Evolutionary conservation across 345 rosid species (phyloP).

Genomic region (Cardamine resedifolia): DNA sequence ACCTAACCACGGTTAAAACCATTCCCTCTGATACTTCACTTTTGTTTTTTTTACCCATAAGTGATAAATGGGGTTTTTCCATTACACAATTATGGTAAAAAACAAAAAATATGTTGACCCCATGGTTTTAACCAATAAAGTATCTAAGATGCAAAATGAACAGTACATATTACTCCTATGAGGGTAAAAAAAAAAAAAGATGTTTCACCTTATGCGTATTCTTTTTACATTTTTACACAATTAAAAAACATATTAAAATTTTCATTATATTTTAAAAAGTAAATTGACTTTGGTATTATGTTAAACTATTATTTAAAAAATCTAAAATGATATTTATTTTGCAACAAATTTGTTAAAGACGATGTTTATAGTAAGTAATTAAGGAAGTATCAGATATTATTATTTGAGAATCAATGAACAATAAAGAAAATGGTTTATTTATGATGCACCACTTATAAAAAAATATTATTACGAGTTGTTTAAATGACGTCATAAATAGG

Average conservation of each 20-base stretch:
- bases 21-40: not conserved
- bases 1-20: slow-evolving; percentile 18
- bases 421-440: not conserved
- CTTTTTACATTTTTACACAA: not conserved
- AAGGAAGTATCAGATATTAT: not conserved
- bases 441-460: not conserved
- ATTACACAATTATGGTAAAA: not conserved
- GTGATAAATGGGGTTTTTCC: not conserved
- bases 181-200: not conserved
- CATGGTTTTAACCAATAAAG: not conserved
- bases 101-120: not conserved
- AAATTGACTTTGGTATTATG: not conserved
- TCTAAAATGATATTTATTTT: not conserved
- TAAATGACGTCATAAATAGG: slow-evolving; percentile 14
- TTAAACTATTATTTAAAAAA: not conserved
- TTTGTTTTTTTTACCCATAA: not conserved
- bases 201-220: not conserved
- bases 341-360: not conserved
- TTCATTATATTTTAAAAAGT: not conserved
- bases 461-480: not conserved
- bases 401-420: not conserved
- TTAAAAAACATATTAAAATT: not conserved
- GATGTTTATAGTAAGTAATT: not conserved
- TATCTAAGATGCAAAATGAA: not conserved
- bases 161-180: not conserved